phyloP scores from a whole-genome alignment of 225 moss, liverwort and hornwort species.

The Ulota crispa region DNA sequence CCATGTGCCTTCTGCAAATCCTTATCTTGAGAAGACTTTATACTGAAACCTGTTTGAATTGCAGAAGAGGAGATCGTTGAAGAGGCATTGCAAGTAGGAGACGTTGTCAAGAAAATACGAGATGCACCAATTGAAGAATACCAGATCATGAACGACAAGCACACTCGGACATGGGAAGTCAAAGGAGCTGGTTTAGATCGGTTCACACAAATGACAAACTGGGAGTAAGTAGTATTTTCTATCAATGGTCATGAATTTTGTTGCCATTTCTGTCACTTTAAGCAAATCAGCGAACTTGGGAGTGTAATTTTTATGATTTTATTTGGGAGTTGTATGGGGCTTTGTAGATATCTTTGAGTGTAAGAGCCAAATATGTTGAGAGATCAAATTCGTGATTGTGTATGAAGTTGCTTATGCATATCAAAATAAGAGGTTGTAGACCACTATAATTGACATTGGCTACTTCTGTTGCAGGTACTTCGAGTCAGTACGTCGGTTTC shows the following conservation, averaged over 20 bases:
- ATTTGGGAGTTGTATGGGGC: background rate
- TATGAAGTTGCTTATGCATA: background rate
- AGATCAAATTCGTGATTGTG: background rate
- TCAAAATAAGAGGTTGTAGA: background rate
- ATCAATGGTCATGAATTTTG: background rate
- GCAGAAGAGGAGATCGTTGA: conserved; percentile 54
- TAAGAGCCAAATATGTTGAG: background rate
- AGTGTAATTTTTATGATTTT: background rate
- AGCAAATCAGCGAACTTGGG: background rate
- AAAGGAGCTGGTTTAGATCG: conserved; percentile 87
- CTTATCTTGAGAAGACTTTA: background rate
- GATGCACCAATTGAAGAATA: conserved; percentile 89
- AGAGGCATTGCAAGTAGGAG: conserved; percentile 63
- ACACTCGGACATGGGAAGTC: conserved; percentile 94
- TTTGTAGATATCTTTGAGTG: background rate
- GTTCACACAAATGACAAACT: conserved; percentile 99
- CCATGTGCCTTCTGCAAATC: background rate
- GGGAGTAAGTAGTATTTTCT: conserved; percentile 68
- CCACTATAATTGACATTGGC: background rate
- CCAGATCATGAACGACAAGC: conserved; percentile 67
- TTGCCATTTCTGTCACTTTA: background rate
- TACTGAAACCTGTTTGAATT: conserved; percentile 8
- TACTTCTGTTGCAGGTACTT: conserved; percentile 66
- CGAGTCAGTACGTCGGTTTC: conserved; percentile 92
- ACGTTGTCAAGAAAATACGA: conserved; percentile 76